A percentile compares a stretch with the other conserved stretches of the same genome.
Conservation (phyloP, 495 filamentous ascomycete species). For the Staphylotrichum tortipilum region DNA sequence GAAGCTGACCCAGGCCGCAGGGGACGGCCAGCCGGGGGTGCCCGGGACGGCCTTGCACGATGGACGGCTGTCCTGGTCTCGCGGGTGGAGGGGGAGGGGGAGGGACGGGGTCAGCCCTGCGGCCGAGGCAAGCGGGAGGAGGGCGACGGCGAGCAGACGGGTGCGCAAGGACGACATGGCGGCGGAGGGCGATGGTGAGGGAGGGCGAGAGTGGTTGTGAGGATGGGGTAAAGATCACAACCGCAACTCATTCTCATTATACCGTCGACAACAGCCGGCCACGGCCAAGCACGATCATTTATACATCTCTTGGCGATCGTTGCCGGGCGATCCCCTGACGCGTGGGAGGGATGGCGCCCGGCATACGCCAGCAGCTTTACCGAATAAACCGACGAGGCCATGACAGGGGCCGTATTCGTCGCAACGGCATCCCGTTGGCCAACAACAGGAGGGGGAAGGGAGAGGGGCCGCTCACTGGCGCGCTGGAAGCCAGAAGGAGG, state of each 20-base stretch:
- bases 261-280: too few species aligned
- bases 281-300: not conserved
- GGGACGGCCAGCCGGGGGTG: conserved; percentile 27
- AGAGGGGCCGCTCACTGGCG: not conserved
- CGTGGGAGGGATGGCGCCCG: too few species aligned
- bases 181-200: not conserved
- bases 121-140: not conserved
- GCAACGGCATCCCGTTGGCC: too few species aligned
- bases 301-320: not conserved
- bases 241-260: too few species aligned
- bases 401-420: too few species aligned
- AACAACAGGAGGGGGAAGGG: too few species aligned
- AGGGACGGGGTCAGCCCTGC: not conserved
- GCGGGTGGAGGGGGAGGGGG: not conserved
- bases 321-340: too few species aligned
- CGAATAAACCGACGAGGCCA: too few species aligned
- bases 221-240: not conserved
- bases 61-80: conserved; percentile 3
- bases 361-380: too few species aligned
- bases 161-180: not conserved
- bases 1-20: conserved; percentile 22
- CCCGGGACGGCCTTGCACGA: conserved; percentile 29
- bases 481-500: not conserved
- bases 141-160: not conserved
- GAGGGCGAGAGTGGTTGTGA: not conserved